Percentiles rank a stretch among this genome's conserved stretches.
phyloP scores from a whole-genome alignment of 495 filamentous ascomycete genomes.

The Penicillium malachiteum region DNA sequence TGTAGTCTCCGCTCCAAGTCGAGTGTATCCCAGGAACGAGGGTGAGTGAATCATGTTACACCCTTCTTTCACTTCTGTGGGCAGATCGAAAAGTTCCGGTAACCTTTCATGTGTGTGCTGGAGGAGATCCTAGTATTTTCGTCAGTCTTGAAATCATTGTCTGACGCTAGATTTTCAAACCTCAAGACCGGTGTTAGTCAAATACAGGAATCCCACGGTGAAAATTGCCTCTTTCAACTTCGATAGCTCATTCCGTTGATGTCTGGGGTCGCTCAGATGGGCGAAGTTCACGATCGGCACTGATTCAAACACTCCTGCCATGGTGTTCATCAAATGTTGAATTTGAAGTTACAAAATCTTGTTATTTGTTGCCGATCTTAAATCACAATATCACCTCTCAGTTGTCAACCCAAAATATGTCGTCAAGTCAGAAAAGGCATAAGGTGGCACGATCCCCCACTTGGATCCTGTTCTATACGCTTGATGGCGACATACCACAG shows the following conservation, averaged over 20 bases:
- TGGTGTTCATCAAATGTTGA: constrained; percentile 1
- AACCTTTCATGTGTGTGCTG: constrained; percentile 66
- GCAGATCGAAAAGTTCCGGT: constrained; percentile 76
- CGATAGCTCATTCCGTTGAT: constrained; percentile 69
- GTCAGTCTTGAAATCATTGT: not conserved
- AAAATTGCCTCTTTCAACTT: constrained; percentile 77
- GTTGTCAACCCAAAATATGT: no score
- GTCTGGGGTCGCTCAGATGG: constrained; percentile 59
- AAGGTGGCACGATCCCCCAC: not conserved
- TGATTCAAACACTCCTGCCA: constrained; percentile 57
- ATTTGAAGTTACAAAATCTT: no score
- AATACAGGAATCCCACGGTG: constrained; percentile 87
- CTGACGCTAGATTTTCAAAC: constrained; percentile 37
- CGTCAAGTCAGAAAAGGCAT: no score
- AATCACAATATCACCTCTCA: no score
- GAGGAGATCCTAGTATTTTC: constrained; percentile 57
- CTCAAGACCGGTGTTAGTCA: constrained; percentile 81
- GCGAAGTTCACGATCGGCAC: constrained; percentile 78
- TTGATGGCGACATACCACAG: no score
- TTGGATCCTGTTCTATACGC: no score
- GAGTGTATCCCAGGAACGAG: constrained; percentile 52
- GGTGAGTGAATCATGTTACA: constrained; percentile 87
- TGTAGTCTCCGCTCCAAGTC: constrained; percentile 50
- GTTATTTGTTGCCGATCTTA: no score
- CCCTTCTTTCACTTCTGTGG: constrained; percentile 69